Evolutionary conservation across 768 basidiomycete genomes (phyloP).

Genomic region (Pleurotus tuber-regium): DNA sequence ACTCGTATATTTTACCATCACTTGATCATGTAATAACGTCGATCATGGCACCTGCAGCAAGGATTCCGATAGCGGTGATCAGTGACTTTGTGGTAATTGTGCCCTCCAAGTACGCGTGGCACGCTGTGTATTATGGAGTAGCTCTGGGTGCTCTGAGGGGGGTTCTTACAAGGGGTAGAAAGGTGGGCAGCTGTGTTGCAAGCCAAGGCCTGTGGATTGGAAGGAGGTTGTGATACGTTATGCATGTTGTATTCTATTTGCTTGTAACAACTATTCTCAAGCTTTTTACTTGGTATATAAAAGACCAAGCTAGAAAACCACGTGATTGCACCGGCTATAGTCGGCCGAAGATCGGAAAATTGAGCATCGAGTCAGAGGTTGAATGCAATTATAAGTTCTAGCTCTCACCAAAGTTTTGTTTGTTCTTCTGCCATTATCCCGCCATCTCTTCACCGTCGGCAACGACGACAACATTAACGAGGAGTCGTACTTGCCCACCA

Average conservation of each 20-base stretch:
- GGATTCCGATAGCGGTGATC: neutral
- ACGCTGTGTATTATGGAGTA: no score
- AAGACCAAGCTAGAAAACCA: no score
- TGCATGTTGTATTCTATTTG: no score
- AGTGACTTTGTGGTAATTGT: no score
- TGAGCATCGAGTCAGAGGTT: neutral
- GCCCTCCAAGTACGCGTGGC: no score
- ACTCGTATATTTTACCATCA: neutral
- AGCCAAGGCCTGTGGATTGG: no score
- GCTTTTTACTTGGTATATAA: no score
- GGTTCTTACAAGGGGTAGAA: no score
- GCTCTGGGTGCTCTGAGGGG: no score
- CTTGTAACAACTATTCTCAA: no score
- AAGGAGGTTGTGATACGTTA: no score
- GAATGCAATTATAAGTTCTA: neutral
- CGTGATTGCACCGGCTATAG: conserved; percentile 11
- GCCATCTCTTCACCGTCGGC: conserved; percentile 4
- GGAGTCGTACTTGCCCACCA: conserved; percentile 4
- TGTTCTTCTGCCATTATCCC: neutral
- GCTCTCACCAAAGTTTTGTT: neutral
- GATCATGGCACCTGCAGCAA: neutral
- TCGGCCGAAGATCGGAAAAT: conserved; percentile 5
- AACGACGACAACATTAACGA: conserved; percentile 1
- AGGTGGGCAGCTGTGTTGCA: no score
- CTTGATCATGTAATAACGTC: conserved; percentile 1